phyloP scores from a whole-genome alignment of 768 basidiomycete genomes.

The Agrocybe praecox region DNA sequence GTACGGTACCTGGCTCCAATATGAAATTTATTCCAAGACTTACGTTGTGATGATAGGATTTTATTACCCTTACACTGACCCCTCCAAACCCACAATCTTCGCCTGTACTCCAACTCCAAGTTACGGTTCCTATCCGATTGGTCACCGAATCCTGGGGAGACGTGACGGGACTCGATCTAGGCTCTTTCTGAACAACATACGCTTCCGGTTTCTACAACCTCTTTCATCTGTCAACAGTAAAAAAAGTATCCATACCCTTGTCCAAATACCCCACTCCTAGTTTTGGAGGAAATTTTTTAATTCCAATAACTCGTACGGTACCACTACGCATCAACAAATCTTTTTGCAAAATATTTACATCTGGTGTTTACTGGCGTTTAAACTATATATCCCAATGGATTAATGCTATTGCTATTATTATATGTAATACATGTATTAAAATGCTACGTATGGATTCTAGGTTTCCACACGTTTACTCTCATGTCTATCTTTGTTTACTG shows the following conservation, averaged over 20 bases:
- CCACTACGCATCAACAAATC: no score
- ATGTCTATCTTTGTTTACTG: no score
- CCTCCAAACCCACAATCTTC: slow-evolving; percentile 37
- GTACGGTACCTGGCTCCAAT: slow-evolving; percentile 7
- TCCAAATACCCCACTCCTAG: background rate
- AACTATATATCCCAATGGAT: no score
- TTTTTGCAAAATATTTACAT: no score
- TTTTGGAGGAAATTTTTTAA: no score
- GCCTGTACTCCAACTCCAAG: slow-evolving; percentile 38
- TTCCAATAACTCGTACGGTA: no score
- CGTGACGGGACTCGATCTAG: slow-evolving; percentile 15
- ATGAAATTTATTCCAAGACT: background rate
- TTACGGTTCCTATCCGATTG: slow-evolving; percentile 55
- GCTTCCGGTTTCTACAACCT: background rate
- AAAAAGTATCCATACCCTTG: background rate
- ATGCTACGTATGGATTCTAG: no score
- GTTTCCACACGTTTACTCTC: no score
- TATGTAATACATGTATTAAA: no score
- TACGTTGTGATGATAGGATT: slow-evolving; percentile 46
- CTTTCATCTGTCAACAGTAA: no score
- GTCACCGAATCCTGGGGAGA: slow-evolving; percentile 57
- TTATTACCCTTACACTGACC: slow-evolving; percentile 50
- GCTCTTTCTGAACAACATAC: background rate
- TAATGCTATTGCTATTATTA: no score
- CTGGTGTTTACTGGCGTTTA: no score